Conservation (phyloP, 371 early-diverging fungal genomes). For the Furculomyces boomerangus region DNA sequence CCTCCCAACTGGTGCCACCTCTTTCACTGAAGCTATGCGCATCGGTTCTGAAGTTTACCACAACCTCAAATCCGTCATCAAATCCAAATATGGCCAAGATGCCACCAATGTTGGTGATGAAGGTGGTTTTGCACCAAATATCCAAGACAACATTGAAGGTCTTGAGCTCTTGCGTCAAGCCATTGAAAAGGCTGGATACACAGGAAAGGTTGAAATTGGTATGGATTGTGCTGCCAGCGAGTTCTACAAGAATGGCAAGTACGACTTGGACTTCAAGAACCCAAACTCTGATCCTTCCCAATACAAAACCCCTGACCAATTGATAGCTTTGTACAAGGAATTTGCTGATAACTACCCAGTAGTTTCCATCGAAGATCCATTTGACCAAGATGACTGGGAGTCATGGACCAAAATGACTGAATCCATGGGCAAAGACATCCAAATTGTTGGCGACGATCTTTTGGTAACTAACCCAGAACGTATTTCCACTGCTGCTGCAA, state of each 20-base stretch:
- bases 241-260: conserved; percentile 89
- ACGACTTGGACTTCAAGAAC: conserved; percentile 95
- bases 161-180: conserved; percentile 81
- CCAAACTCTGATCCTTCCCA: conserved; percentile 59
- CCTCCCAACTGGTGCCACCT: conserved; percentile 82
- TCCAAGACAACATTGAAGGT: conserved; percentile 91
- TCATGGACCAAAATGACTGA: conserved; percentile 69
- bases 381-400: conserved; percentile 97
- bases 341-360: conserved; percentile 84
- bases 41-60: conserved; percentile 96
- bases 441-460: conserved; percentile 98
- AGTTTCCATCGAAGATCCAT: conserved; percentile 97
- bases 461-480: conserved; percentile 95
- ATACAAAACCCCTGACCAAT: conserved; percentile 53
- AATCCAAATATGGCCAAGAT: conserved; percentile 94
- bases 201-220: conserved; percentile 87
- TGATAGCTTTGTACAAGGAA: conserved; percentile 67
- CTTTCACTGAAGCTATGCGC: conserved; percentile 93
- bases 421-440: conserved; percentile 41
- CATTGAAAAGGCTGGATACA: conserved; percentile 84
- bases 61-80: conserved; percentile 83
- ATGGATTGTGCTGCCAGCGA: conserved; percentile 98
- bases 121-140: conserved; percentile 99
- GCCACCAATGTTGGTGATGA: conserved; percentile 99
- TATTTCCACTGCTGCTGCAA: conserved; percentile 74